Base-by-base conservation (phyloP, 768 basidiomycete species). In the Phlebiopsis gigantea region DNA sequence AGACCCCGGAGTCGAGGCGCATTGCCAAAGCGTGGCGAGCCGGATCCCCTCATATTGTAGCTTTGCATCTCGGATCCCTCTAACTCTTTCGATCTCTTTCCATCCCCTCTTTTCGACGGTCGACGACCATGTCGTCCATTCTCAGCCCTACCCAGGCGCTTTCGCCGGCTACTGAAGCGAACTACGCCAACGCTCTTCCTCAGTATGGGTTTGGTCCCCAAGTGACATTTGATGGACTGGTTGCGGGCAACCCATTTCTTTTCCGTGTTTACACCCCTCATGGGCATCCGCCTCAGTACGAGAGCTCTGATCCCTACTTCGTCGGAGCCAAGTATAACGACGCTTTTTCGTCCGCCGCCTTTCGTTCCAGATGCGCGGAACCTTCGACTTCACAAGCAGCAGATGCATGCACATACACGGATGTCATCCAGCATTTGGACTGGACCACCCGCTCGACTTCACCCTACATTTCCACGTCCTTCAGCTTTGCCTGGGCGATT, bases 211-310 rank as follows among this genome's bases (percentile, higher is more conserved):
- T 89, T 66, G 79, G 83, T 43, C 66, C 79, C 43, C 81, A 85
- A 61, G 71, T 79, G 66, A 74, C 81, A 43, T 90, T 90, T 66
- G 78, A 80, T 52, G 73, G 71, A 31, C 79, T 91, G 44, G 70
- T 85, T 61, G 72, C 78, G 53, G 74, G 77, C 53, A 90, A 90
- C 66, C 82, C 79, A 30, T 90, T 88, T 71, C 78, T 91, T 63
- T 91, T 87, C 74, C 87, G 89, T 43, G 82, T 91, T 14, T 84
- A 90, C 67, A 89, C 88, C 31, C 88, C 88, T 26, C 87, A 83
- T 65, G 76, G 79, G 55, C 76, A 72, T 43, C 79, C 81, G 1
- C 79, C 69, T 19, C 77, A 78, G 62, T 71, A 75, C 63, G 80
- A 83, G 65, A 71, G 75, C 39, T 71, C 75, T 3, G 81, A 87